These are phyloP conservation scores for Torulaspora franciscae DNA, from an alignment of 805 yeast species.

Conservation along the genomic window DNA sequence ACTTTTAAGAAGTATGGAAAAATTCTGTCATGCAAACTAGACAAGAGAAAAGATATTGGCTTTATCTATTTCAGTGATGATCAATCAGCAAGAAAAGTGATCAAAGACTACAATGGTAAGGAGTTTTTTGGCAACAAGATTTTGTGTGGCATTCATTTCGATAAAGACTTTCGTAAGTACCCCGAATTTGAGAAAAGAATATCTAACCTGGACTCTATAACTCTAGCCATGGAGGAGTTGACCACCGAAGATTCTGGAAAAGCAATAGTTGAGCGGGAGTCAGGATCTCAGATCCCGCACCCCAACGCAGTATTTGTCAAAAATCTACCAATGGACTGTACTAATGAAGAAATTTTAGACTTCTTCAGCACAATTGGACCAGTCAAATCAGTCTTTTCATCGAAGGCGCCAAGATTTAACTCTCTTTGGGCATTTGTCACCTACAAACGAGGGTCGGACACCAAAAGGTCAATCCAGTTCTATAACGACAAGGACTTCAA, in stretches of 20 bases:
- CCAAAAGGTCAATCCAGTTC: slow-evolving; percentile 35
- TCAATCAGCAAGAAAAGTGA: slow-evolving; percentile 36
- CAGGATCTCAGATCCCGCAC: slow-evolving; percentile 17
- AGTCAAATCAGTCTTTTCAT: slow-evolving; percentile 34
- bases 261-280: slow-evolving; percentile 4
- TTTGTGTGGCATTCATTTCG: slow-evolving; percentile 41
- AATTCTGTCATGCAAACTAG: slow-evolving; percentile 41
- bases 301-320: slow-evolving; percentile 36
- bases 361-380: slow-evolving; percentile 34
- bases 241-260: slow-evolving; percentile 7
- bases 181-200: slow-evolving; percentile 34
- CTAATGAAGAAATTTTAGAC: slow-evolving; percentile 30
- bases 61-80: slow-evolving; percentile 38
- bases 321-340: slow-evolving; percentile 32
- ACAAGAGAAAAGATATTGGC: slow-evolving; percentile 38
- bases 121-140: slow-evolving; percentile 32
- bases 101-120: slow-evolving; percentile 31
- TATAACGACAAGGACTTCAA: slow-evolving; percentile 31
- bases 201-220: slow-evolving; percentile 23
- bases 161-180: slow-evolving; percentile 31
- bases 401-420: slow-evolving; percentile 24
- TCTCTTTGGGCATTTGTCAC: slow-evolving; percentile 41
- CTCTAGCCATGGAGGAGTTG: slow-evolving; percentile 24
- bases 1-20: slow-evolving; percentile 46
- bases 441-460: slow-evolving; percentile 37